Evolutionary conservation across 495 filamentous ascomycete genomes (phyloP).

Genomic region (Neurospora sp.): DNA sequence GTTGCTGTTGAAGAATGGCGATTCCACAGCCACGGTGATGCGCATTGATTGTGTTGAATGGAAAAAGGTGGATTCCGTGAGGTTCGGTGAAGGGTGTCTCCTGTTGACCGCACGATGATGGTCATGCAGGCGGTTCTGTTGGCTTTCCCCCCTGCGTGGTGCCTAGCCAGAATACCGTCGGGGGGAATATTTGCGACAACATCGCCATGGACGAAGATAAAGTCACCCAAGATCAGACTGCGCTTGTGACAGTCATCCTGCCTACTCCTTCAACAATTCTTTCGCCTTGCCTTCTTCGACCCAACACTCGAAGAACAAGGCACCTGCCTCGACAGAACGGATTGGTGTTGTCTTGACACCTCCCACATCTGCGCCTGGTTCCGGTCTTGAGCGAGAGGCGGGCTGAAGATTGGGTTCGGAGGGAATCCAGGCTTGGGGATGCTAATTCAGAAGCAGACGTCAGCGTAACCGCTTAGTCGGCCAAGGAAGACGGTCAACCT

Average conservation of each 20-base stretch:
- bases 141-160: too few relatives aligned
- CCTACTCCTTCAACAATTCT: conserved; percentile 3
- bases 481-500: conserved; percentile 13
- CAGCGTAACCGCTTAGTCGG: not conserved
- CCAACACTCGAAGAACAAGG: conserved; percentile 60
- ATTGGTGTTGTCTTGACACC: conserved; percentile 44
- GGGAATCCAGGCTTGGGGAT: conserved; percentile 61
- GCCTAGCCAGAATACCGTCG: too few relatives aligned
- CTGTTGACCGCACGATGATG: too few relatives aligned
- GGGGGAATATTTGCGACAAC: too few relatives aligned
- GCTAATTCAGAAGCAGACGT: conserved; percentile 16
- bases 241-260: not conserved
- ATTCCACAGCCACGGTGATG: not conserved
- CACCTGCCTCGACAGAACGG: conserved; percentile 50
- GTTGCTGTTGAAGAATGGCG: not conserved
- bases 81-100: too few relatives aligned
- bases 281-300: conserved; percentile 46
- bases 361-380: conserved; percentile 29
- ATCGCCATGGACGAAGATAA: too few relatives aligned
- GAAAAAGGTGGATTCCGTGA: not conserved
- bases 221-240: too few relatives aligned
- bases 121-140: too few relatives aligned
- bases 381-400: conserved; percentile 22
- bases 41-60: not conserved
- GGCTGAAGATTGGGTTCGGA: conserved; percentile 40